These are phyloP conservation scores for Isochrysis galbana DNA, from an alignment of 78 protist genomes.

Conservation along the genomic window DNA sequence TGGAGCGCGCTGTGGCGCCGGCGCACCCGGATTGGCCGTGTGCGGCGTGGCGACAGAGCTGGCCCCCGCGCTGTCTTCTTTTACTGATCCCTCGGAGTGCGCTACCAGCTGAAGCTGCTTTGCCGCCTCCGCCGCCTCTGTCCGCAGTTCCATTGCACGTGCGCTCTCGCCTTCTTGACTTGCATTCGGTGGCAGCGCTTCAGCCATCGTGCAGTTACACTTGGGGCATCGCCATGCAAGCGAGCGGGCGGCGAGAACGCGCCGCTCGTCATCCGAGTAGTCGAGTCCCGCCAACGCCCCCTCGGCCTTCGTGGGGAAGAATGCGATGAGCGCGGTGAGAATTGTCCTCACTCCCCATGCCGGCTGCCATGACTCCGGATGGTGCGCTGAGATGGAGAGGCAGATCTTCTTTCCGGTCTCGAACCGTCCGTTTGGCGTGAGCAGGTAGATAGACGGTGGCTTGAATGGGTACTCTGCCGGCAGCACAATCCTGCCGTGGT, in stretches of 20 bases:
- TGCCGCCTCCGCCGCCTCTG: too few species aligned
- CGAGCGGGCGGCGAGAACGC: neutral
- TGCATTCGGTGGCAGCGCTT: too few species aligned
- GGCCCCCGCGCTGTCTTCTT: too few species aligned
- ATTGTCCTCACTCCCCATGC: constrained; percentile 37
- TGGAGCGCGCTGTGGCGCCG: too few species aligned
- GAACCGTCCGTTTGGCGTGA: constrained; percentile 16
- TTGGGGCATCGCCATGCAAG: neutral
- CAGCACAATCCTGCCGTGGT: constrained; percentile 12
- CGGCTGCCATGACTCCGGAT: constrained; percentile 29
- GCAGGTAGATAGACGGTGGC: constrained; percentile 8
- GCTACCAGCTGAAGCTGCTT: too few species aligned
- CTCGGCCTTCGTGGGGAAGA: neutral
- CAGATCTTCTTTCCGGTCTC: constrained; percentile 1
- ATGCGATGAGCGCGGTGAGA: constrained; percentile 13
- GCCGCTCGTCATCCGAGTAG: constrained; percentile 11
- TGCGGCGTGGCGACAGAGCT: too few species aligned
- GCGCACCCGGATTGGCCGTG: too few species aligned
- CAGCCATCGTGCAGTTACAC: neutral
- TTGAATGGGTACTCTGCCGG: constrained; percentile 18
- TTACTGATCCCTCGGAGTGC: too few species aligned
- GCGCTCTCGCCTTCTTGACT: too few species aligned
- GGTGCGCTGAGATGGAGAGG: constrained; percentile 20
- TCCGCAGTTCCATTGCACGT: too few species aligned
- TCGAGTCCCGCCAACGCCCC: neutral